Percentiles rank a stretch among this genome's conserved stretches.
Evolutionary conservation across 1,139 yeast species (phyloP).

Genomic region (Debaryomyces udenii): DNA sequence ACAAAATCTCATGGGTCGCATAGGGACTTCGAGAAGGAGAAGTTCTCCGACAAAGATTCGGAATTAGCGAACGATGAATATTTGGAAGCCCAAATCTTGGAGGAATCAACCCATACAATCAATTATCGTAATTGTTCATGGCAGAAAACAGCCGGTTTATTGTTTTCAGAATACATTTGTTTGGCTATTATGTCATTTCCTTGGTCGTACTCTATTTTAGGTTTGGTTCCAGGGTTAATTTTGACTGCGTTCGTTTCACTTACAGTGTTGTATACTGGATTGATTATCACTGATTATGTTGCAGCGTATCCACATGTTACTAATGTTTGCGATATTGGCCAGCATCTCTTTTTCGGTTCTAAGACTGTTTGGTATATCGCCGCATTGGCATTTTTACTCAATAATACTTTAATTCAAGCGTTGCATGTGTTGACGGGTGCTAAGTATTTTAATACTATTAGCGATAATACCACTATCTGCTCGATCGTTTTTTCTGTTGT

Average conservation of each 20-base stretch:
- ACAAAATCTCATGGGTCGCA: not conserved
- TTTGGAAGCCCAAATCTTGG: constrained; percentile 10
- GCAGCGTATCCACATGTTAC: constrained; percentile 53
- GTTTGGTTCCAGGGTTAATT: constrained; percentile 60
- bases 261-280: constrained; percentile 57
- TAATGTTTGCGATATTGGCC: constrained; percentile 63
- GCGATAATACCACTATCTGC: constrained; percentile 52
- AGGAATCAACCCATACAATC: constrained; percentile 25
- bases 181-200: constrained; percentile 67
- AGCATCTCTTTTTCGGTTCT: constrained; percentile 54
- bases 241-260: constrained; percentile 54
- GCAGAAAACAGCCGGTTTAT: constrained; percentile 59
- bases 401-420: constrained; percentile 60
- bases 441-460: constrained; percentile 58
- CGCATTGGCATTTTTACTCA: constrained; percentile 54
- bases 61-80: constrained; percentile 13
- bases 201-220: constrained; percentile 63
- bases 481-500: constrained; percentile 55
- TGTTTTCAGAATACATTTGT: constrained; percentile 63
- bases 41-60: constrained; percentile 6
- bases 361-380: constrained; percentile 61
- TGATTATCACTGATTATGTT: constrained; percentile 57
- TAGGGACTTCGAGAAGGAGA: constrained; percentile 4
- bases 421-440: constrained; percentile 63
- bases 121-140: constrained; percentile 58